Evolutionary conservation across 495 filamentous ascomycete species (phyloP).

Genomic region (Margaritispora aquatica): DNA sequence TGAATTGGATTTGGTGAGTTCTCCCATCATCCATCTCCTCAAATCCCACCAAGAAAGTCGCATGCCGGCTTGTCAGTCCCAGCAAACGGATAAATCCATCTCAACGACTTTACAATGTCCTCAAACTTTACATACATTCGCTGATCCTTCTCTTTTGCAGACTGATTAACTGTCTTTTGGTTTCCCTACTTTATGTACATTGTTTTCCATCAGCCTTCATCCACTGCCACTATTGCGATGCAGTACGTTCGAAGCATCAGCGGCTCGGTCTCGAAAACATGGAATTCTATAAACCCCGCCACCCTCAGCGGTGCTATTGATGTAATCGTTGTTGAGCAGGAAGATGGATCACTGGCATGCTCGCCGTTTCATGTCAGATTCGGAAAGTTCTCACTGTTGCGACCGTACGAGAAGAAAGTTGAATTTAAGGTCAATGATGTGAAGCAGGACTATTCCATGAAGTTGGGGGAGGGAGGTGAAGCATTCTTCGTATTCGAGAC

Average conservation of each 20-base stretch:
- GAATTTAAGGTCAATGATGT: slow-evolving; percentile 92
- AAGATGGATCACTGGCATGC: slow-evolving; percentile 81
- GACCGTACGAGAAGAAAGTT: slow-evolving; percentile 98
- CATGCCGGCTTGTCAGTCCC: background rate
- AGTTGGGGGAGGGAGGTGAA: slow-evolving; percentile 94
- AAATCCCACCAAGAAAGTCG: too few relatives aligned
- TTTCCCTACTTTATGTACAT: too few relatives aligned
- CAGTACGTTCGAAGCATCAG: slow-evolving; percentile 97
- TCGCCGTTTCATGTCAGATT: slow-evolving; percentile 99
- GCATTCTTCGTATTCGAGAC: slow-evolving; percentile 99
- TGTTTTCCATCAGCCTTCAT: too few relatives aligned
- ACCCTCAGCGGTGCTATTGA: slow-evolving; percentile 97
- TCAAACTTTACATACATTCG: background rate
- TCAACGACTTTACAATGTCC: background rate
- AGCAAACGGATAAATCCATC: background rate
- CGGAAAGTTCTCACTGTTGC: slow-evolving; percentile 93
- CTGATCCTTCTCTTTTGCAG: background rate
- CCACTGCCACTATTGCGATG: too few relatives aligned
- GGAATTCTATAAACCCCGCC: slow-evolving; percentile 98
- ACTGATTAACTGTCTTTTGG: too few relatives aligned
- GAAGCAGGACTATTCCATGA: slow-evolving; percentile 95
- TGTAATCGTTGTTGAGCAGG: slow-evolving; percentile 96
- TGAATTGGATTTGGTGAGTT: background rate
- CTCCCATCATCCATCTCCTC: background rate
- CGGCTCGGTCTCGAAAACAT: slow-evolving; percentile 94